Evolutionary conservation across 2,329 filamentous ascomycete species (phyloP).

Genomic region (Botryosphaeria dothidea): DNA sequence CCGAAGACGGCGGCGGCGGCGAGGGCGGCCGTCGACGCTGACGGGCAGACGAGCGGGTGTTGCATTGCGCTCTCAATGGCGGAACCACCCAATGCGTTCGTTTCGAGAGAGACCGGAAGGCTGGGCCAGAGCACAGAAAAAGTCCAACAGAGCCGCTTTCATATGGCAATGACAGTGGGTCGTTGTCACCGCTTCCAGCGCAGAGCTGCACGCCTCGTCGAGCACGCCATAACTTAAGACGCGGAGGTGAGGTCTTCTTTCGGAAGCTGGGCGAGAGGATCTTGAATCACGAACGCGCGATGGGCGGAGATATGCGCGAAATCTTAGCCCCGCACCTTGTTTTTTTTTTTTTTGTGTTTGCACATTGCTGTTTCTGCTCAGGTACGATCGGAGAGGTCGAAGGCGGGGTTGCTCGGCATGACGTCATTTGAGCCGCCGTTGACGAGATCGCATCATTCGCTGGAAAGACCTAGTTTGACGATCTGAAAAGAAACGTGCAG

Average conservation of each 20-base stretch:
- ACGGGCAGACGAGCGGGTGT: slow-evolving; percentile 7
- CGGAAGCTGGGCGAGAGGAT: background rate
- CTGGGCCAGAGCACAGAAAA: background rate
- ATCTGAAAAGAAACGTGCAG: too few species aligned
- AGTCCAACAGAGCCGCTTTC: background rate
- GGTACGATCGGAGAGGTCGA: background rate
- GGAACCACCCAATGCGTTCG: too few species aligned
- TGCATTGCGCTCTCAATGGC: background rate
- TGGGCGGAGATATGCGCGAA: background rate
- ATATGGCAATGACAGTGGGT: background rate
- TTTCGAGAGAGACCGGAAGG: background rate
- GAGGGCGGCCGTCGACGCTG: background rate
- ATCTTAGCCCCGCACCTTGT: background rate
- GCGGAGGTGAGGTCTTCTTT: background rate
- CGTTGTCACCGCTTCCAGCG: background rate
- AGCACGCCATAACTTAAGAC: background rate
- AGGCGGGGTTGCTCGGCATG: background rate
- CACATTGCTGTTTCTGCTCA: background rate
- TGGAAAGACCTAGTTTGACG: too few species aligned
- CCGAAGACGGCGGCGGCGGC: slow-evolving; percentile 9
- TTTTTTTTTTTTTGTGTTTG: background rate
- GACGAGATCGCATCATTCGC: background rate
- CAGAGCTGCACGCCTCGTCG: background rate
- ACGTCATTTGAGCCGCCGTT: slow-evolving; percentile 1
- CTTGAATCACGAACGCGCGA: background rate